Evolutionary conservation across 331 rosid genomes (phyloP), one percentile per base, ranked within the genome.

Genomic region (Malus hybrid): DNA sequence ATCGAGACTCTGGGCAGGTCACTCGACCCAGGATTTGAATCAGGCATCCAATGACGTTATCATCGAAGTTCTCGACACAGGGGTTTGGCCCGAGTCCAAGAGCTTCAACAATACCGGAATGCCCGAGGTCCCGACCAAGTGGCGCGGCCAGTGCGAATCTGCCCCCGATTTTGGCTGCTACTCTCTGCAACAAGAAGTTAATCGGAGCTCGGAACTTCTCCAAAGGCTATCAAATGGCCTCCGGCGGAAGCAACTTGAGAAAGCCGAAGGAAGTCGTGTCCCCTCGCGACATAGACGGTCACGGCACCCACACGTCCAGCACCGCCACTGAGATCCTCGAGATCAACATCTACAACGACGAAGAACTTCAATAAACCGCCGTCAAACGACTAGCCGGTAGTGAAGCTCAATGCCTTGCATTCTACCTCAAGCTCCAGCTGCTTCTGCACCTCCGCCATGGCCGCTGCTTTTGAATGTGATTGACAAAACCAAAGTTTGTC

Each of bases 131-230:
- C 96, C 97, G 32, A 33, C 84, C 5, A 63, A 78, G 68, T 92
- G 97, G 97, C 84, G 80, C 0, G 97, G 97, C 2, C 20, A 34
- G 56, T 92, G 97, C 44, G 97, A 92, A 10, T 72, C 91, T 0
- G 89, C 88, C 3, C 58, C 87, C 1, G 96, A 92, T 63, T 92
- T 92, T 15, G n/a, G 61, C 57, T 9, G 71, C 92, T 1, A 72
- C 87, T 0, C 80, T 83, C n/a, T 92, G 97, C 69, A 92, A 92
- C 76, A 92, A 73, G 71, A 92, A 92, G 73, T 89, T 92, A 62
- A 90, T 92, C 20, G 97, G 91, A 12, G 97, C 96, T 3, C 86
- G 96, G 2, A 84, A 89, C 84, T 92, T 92, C 84, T 82, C 97
- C 6, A 87, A 82, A 48, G 97, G 97, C 15, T 90, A 61, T 66